Evolutionary conservation across 805 yeast genomes (phyloP).

Genomic region (Kuraishia hungarica): DNA sequence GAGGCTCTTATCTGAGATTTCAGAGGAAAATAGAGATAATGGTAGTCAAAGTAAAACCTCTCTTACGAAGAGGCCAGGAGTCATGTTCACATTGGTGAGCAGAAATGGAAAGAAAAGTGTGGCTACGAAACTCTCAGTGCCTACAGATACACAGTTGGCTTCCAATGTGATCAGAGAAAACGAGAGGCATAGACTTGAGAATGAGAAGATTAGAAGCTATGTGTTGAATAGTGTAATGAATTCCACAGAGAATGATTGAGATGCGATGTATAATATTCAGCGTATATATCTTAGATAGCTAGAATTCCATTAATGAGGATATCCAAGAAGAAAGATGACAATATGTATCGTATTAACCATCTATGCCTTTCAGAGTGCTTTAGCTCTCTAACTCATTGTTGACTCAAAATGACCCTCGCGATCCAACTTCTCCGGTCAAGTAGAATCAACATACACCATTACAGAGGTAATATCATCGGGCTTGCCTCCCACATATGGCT

Average conservation of each 20-base stretch:
- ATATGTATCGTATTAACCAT: too few relatives aligned
- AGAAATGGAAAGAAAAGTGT: constrained; percentile 40
- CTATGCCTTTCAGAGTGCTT: not conserved
- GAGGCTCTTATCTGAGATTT: not conserved
- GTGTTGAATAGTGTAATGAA: constrained; percentile 19
- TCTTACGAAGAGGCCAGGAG: not conserved
- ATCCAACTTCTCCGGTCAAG: not conserved
- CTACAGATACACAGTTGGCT: constrained; percentile 46
- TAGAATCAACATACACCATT: constrained; percentile 47
- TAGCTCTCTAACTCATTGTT: too few relatives aligned
- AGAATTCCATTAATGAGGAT: not conserved
- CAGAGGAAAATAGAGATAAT: not conserved
- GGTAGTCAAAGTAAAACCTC: constrained; percentile 1
- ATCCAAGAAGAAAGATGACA: not conserved
- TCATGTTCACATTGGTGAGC: constrained; percentile 43
- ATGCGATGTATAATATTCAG: too few relatives aligned
- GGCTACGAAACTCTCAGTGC: constrained; percentile 39
- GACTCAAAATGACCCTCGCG: too few relatives aligned
- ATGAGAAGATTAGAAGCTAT: constrained; percentile 46
- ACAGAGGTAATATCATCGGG: constrained; percentile 91
- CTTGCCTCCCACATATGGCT: constrained; percentile 80
- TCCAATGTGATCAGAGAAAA: constrained; percentile 42
- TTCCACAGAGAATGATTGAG: not conserved
- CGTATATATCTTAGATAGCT: not conserved
- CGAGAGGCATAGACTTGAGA: constrained; percentile 40